These are phyloP conservation scores for Fusarium subglutinans DNA, from an alignment of 2,329 filamentous ascomycete species.

Conservation along the genomic window DNA sequence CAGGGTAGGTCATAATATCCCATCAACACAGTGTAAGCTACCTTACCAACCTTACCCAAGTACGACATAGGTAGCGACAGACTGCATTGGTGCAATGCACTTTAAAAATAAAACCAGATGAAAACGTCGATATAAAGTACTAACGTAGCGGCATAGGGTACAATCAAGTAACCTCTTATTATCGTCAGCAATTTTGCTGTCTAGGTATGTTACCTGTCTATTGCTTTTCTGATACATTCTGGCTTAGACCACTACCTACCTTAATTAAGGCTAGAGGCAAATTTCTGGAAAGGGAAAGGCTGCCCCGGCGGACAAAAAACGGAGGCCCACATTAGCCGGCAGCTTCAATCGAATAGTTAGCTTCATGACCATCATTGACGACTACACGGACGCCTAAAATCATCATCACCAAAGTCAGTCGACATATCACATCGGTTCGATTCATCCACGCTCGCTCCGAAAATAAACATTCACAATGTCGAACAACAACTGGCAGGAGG, in stretches of 20 bases:
- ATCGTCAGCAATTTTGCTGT: neutral
- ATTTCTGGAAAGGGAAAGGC: slow-evolving; percentile 34
- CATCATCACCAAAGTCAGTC: slow-evolving; percentile 21
- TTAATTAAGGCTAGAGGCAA: neutral
- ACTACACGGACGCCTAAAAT: slow-evolving; percentile 25
- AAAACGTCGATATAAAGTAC: neutral
- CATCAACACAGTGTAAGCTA: neutral
- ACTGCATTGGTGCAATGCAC: neutral
- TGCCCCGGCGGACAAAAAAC: slow-evolving; percentile 31
- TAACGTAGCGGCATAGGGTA: neutral
- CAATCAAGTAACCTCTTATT: neutral
- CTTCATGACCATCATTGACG: slow-evolving; percentile 38
- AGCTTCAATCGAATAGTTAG: slow-evolving; percentile 43
- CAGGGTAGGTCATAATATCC: neutral
- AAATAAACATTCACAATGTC: slow-evolving; percentile 42
- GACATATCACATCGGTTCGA: slow-evolving; percentile 28
- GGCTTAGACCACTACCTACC: neutral
- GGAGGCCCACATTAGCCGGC: slow-evolving; percentile 37
- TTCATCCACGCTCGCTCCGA: neutral
- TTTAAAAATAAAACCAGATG: neutral
- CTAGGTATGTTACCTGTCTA: neutral
- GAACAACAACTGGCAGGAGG: slow-evolving; percentile 57
- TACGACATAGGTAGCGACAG: neutral
- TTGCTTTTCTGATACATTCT: neutral
- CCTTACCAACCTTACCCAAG: neutral